These are phyloP conservation scores for Plasmopara muralis DNA, from an alignment of 352 stramenopile species.

Conservation along the genomic window DNA sequence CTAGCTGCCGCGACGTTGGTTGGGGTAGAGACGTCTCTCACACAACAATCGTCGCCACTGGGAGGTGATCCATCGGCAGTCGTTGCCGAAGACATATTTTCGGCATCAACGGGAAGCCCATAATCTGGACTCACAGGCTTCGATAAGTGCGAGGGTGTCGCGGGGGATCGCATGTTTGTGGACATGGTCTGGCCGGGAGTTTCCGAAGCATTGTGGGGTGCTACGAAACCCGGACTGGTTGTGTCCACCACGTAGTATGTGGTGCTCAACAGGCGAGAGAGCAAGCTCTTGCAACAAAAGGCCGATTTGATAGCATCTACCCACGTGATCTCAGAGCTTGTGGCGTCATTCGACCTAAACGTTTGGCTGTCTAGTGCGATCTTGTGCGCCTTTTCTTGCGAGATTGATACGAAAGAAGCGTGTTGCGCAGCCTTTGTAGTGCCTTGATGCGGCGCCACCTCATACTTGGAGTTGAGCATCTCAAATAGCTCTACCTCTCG, in stretches of 20 bases:
- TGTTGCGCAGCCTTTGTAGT: slow-evolving; percentile 45
- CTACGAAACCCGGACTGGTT: slow-evolving; percentile 56
- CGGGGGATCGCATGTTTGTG: slow-evolving; percentile 48
- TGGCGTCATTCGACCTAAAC: slow-evolving; percentile 47
- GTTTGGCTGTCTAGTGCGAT: slow-evolving; percentile 59
- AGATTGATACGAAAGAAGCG: slow-evolving; percentile 31
- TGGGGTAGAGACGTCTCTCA: slow-evolving; percentile 17
- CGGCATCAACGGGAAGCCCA: slow-evolving; percentile 17
- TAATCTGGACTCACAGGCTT: slow-evolving; percentile 38
- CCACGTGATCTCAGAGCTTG: slow-evolving; percentile 49
- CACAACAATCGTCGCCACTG: slow-evolving; percentile 27
- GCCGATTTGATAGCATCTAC: slow-evolving; percentile 46
- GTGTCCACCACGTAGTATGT: slow-evolving; percentile 81
- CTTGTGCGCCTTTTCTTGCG: slow-evolving; percentile 43
- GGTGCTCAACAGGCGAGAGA: slow-evolving; percentile 49
- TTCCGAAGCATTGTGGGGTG: slow-evolving; percentile 43
- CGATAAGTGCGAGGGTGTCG: slow-evolving; percentile 31
- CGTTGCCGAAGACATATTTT: slow-evolving; percentile 35
- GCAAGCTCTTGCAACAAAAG: slow-evolving; percentile 62
- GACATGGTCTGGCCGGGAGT: slow-evolving; percentile 56
- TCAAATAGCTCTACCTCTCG: slow-evolving; percentile 81
- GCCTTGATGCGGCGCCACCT: slow-evolving; percentile 71
- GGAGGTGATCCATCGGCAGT: slow-evolving; percentile 32
- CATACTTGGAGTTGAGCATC: slow-evolving; percentile 84
- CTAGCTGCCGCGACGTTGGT: slow-evolving; percentile 19